Base-by-base conservation (phyloP, 345 rosid species). In the Lepidium didymum region DNA sequence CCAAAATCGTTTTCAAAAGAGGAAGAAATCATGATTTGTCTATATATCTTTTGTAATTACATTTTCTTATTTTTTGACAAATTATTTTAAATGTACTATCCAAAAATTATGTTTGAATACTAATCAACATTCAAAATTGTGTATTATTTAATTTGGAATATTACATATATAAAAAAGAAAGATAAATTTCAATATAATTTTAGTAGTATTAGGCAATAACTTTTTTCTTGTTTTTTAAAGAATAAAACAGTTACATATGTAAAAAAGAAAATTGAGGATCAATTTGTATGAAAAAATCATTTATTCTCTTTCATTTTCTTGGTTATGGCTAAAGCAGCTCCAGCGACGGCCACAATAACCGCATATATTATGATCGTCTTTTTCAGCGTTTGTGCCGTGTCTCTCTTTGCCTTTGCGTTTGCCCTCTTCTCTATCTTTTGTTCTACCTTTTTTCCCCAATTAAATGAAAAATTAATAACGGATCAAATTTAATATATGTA, bases 291-390 rank as follows among this genome's bases (percentile, higher is more conserved):
- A 27, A 46, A 65, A 27, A 18, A 61, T 82, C 65, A 84, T 58
- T 82, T 58, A 8, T 58, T 82, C 77, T 80, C 86, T 78, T 69
- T 84, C 41, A 82, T 12, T 68, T 84, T 84, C 77, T 78, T 78
- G 68, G 77, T 69, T 47, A 84, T 66, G 4, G 81, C 83, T 9
- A 84, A 72, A 53, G 77, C 80, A 6, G 81, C 83, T 14, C 81
- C 84, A 0, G 83, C 83, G 1, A 82, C 76, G 0, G 81, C 88
- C 1, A 70, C 84, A 10, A 78, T 67, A 19, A 77, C 80, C 6
- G 84, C 83, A 15, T 84, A 80, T 41, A 81, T 55, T 58, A 84
- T 45, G 34, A 84, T 78, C 21, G 84, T 66, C 36, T 72, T 60
- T 75, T 82, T 84, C 29, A 82, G 72, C 51, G 77, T 56, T 71